Base-by-base conservation (phyloP, 2,329 filamentous ascomycete genomes). In the Colletotrichum graminicola region DNA sequence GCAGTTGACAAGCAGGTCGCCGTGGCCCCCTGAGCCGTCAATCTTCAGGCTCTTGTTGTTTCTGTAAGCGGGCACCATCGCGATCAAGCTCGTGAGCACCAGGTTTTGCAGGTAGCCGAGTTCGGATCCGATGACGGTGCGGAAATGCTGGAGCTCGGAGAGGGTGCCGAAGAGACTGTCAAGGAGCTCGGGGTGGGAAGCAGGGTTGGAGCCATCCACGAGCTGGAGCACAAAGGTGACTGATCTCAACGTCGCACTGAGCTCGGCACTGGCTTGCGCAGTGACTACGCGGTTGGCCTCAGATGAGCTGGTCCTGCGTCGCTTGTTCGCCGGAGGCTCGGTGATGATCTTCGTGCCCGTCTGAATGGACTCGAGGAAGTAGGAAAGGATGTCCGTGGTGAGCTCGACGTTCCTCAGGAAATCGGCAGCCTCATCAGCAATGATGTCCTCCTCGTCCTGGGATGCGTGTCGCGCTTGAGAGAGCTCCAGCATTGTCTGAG, bases 1-100 rank as follows among this genome's bases (percentile, higher is more conserved):
- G 83, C 95, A 98, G 78, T 97, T 95, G 60, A 98, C 94, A 66
- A 99, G 90, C 56, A 98, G 83, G 79, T 99, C 96, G 3, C 94
- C 93, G 68, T 97, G 91, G 49, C 97, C 92, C 47, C 91, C 91
- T 2, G 93, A 92, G 56, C 90, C 90, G 79, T 97, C 94, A 67
- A 97, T 91, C 69, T 89, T 88, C 51, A 92, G 83, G 43, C 81
- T 82, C 77, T 86, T 85, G 80, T 89, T 85, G 16, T 65, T 62
- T 81, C 93, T 93, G 76, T 93, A 91, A 0, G 90, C 90, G 70
- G 94, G 92, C 75, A 98, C 90, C 82, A 98, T 97, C 52, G 92
- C 90, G 62, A 95, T 85, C 43, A 99, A 86, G 76, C 93, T 94
- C 74, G 92, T 90, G 49, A 99, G 87, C 10, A 96, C 91, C 63